Evolutionary conservation across 495 filamentous ascomycete species (phyloP).

Genomic region (Geoglossum glabrum): DNA sequence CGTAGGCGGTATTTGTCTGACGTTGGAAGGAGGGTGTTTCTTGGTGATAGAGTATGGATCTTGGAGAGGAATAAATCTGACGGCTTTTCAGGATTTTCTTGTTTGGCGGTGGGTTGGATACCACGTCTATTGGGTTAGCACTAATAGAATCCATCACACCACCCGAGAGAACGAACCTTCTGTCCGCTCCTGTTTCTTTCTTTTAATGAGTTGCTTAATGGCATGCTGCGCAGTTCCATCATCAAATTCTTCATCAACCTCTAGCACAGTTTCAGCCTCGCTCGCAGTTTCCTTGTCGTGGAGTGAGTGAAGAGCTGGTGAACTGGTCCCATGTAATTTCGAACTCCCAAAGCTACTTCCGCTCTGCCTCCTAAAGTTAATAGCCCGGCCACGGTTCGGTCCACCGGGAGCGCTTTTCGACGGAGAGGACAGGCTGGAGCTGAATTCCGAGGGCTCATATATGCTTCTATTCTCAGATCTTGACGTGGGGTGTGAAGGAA

Average conservation of each 20-base stretch:
- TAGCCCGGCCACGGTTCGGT: background rate
- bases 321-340: background rate
- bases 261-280: constrained; percentile 36
- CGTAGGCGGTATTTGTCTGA: background rate
- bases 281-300: constrained; percentile 19
- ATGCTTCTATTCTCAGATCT: constrained; percentile 15
- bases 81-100: background rate
- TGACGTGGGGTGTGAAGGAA: constrained; percentile 21
- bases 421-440: background rate
- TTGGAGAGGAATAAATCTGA: background rate
- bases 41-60: background rate
- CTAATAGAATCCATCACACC: background rate
- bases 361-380: background rate
- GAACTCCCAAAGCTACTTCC: background rate
- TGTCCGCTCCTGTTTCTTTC: background rate
- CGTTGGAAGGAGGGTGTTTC: background rate
- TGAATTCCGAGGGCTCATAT: constrained; percentile 9
- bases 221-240: constrained; percentile 6
- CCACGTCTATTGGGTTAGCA: background rate
- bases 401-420: background rate
- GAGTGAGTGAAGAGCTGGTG: background rate
- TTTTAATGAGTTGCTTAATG: background rate
- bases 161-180: background rate
- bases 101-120: background rate
- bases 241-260: constrained; percentile 16